phyloP scores from a whole-genome alignment of 192 early-diverging fungal species.

The Spinellus fusiger region DNA sequence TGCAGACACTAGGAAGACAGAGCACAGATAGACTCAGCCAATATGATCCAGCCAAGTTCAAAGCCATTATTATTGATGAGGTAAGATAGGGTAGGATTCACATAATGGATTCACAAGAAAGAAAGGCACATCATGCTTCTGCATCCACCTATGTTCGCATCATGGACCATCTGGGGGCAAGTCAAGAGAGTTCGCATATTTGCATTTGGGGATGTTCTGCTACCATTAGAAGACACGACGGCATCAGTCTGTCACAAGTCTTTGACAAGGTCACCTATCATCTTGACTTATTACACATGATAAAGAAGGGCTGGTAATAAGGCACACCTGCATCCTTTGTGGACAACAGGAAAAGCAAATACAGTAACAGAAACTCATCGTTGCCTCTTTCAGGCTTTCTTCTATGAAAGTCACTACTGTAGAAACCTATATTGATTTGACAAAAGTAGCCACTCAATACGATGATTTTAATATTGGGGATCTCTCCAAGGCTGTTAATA shows the following conservation, averaged over 20 bases:
- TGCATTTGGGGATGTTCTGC: slow-evolving; percentile 93
- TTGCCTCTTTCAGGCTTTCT: slow-evolving; percentile 52
- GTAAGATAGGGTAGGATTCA: slow-evolving; percentile 11
- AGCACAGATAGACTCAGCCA: slow-evolving; percentile 42
- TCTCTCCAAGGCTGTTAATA: slow-evolving; percentile 58
- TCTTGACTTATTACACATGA: slow-evolving; percentile 73
- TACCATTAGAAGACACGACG: slow-evolving; percentile 82
- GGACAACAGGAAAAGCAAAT: too few species aligned
- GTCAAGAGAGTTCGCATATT: slow-evolving; percentile 42
- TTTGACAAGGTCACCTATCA: slow-evolving; percentile 82
- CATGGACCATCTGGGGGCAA: slow-evolving; percentile 60
- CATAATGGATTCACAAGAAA: not conserved
- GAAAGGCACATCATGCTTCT: slow-evolving; percentile 83
- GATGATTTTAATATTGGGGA: slow-evolving; percentile 60
- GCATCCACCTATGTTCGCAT: slow-evolving; percentile 71
- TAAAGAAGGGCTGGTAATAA: slow-evolving; percentile 67
- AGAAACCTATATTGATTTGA: slow-evolving; percentile 49
- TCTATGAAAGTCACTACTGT: slow-evolving; percentile 60
- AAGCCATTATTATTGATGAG: slow-evolving; percentile 87
- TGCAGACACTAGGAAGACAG: slow-evolving; percentile 61
- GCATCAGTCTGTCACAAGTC: slow-evolving; percentile 50
- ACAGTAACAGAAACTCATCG: not conserved
- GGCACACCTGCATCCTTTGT: not conserved
- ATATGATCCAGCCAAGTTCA: slow-evolving; percentile 75
- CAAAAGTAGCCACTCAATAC: slow-evolving; percentile 35